phyloP scores from a whole-genome alignment of 495 filamentous ascomycete species.

The Aspergillus nidulans region DNA sequence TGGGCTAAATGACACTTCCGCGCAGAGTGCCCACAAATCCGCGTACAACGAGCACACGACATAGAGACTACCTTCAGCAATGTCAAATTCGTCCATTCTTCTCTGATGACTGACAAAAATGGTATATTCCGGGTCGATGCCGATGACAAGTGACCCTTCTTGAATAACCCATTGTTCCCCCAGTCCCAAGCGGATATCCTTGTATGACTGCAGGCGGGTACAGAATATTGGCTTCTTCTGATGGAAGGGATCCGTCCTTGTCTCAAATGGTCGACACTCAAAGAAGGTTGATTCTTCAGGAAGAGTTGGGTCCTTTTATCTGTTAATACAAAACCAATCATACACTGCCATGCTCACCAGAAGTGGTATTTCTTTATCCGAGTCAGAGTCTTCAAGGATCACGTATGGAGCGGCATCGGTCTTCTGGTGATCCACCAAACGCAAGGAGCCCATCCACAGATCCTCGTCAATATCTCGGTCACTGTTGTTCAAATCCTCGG shows the following conservation, averaged over 20 bases:
- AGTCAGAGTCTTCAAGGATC: slow-evolving; percentile 3
- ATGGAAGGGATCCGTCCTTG: slow-evolving; percentile 4
- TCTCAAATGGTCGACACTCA: background rate
- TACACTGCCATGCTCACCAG: slow-evolving; percentile 6
- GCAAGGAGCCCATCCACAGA: background rate
- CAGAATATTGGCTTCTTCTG: slow-evolving; percentile 16
- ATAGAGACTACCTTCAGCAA: slow-evolving; percentile 23
- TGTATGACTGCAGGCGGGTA: slow-evolving; percentile 21
- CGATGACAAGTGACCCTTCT: slow-evolving; percentile 31
- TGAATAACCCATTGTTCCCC: slow-evolving; percentile 26
- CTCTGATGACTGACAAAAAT: slow-evolving; percentile 10
- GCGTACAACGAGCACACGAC: slow-evolving; percentile 28
- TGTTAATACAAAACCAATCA: background rate
- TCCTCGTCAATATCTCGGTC: background rate
- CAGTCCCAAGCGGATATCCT: slow-evolving; percentile 22
- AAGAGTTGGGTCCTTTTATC: background rate
- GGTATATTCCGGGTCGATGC: slow-evolving; percentile 24
- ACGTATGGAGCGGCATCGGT: background rate
- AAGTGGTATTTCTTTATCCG: slow-evolving; percentile 8
- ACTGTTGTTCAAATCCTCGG: slow-evolving; percentile 1
- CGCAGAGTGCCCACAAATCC: slow-evolving; percentile 32
- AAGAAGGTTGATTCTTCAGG: background rate
- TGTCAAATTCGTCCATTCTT: slow-evolving; percentile 24
- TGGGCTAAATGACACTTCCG: slow-evolving; percentile 17
- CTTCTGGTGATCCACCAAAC: background rate